Evolutionary conservation across 805 yeast species (phyloP), one percentile per base, ranked within the genome.

Genomic region (Metschnikowia chrysomelidarum): DNA sequence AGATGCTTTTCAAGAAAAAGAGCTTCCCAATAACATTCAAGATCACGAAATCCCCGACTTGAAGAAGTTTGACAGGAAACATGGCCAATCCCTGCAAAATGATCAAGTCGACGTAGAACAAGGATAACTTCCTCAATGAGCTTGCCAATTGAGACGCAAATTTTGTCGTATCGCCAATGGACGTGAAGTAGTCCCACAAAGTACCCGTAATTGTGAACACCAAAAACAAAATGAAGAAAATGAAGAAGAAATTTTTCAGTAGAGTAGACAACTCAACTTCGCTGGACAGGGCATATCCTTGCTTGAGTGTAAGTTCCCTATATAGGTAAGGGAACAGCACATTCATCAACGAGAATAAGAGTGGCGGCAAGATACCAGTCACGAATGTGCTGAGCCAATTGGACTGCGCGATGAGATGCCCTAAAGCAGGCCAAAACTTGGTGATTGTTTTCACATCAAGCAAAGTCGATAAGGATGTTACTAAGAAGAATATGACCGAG

Each of bases 31-130:
- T 34, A 17, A 64, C 47, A 59, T 73, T 71, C 11, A 75, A 50
- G 16, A 71, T 47, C 4, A 68, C 61, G 22, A 77, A 60, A 51
- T 77, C 82, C 13, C 80, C 78, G 25, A 73, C 57, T 51, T 78
- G 82, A 10, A 76, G 58, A 26, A 76, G 59, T 35, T 74, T 68
- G 27, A 76, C 73, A 4, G 82, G 82, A 46, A 76, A 74, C 79
- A 78, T 75, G 1, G 78, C 78, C 33, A 78, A 49, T 0, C 88
- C 93, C 56, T 84, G 93, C 38, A 83, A 69, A 15, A 83, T 64
- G 40, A 83, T 82, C 58, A 76, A 65, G 50, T 76, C 78, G 33
- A 71, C 76, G 44, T 76, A 76, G 46, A 76, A 76, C 29, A 76
- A 57, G 2, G 80, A 73, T 23, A 74, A 56, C 26, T 69, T 63